Evolutionary conservation across 176 grass and related monocot species (phyloP).

Genomic region (Rhynchospora breviuscula): DNA sequence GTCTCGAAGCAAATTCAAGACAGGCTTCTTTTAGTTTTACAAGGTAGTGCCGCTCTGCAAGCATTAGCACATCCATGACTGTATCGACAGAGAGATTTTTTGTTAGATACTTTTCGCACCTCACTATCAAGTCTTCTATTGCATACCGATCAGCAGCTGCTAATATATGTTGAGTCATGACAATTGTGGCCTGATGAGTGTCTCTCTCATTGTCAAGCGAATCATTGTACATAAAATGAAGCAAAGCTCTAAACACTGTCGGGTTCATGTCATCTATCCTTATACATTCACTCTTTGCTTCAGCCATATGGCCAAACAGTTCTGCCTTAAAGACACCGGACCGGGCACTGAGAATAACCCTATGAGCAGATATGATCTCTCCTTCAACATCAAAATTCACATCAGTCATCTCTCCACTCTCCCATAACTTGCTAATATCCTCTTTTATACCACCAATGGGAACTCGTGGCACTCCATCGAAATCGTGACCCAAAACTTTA

Average conservation of each 20-base stretch:
- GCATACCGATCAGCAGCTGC: slow-evolving; percentile 33
- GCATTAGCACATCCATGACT: not conserved
- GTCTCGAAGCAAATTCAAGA: slow-evolving; percentile 6
- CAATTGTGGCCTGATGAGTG: not conserved
- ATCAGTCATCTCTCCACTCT: slow-evolving; percentile 4
- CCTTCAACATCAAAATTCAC: not conserved
- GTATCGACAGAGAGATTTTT: not conserved
- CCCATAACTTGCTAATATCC: not conserved
- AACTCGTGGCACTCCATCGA: not conserved
- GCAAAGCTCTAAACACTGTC: slow-evolving; percentile 28
- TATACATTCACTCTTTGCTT: not conserved
- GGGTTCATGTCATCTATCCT: slow-evolving; percentile 6
- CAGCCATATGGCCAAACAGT: slow-evolving; percentile 24
- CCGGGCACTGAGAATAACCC: not conserved
- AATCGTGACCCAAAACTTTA: not conserved
- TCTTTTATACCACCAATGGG: not conserved
- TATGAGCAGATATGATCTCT: slow-evolving; percentile 16
- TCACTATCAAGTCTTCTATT: slow-evolving; percentile 27
- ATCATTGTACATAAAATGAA: slow-evolving; percentile 45
- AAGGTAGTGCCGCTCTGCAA: not conserved
- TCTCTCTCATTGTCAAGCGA: not conserved
- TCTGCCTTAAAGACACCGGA: slow-evolving; percentile 35
- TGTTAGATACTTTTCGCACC: slow-evolving; percentile 9
- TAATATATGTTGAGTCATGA: slow-evolving; percentile 30
- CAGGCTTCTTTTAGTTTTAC: not conserved